phyloP scores from a whole-genome alignment of 495 filamentous ascomycete species.

The Bathelium albidoporum region DNA sequence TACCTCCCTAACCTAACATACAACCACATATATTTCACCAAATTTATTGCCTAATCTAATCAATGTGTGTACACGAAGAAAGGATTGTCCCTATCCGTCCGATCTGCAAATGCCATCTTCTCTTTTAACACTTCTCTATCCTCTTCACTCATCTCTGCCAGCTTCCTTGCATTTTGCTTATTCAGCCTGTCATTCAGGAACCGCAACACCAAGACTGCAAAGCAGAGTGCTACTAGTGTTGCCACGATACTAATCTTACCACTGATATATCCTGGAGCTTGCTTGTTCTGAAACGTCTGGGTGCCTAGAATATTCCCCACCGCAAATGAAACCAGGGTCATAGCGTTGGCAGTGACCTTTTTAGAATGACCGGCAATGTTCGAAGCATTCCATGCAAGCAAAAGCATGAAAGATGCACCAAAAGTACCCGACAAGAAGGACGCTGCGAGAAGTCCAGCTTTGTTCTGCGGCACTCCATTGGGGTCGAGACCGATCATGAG shows the following conservation, averaged over 20 bases:
- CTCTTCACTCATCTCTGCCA: conserved; percentile 23
- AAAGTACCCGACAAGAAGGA: conserved; percentile 27
- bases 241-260: conserved; percentile 31
- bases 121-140: conserved; percentile 23
- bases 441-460: conserved; percentile 29
- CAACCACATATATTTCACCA: too few relatives aligned
- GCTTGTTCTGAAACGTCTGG: conserved; percentile 15
- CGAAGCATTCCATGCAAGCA: conserved; percentile 22
- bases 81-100: conserved; percentile 29
- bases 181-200: conserved; percentile 28
- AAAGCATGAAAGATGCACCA: conserved; percentile 26
- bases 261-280: conserved; percentile 24
- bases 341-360: conserved; percentile 16
- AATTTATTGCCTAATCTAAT: too few relatives aligned
- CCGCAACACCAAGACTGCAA: conserved; percentile 25
- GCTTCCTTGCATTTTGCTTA: conserved; percentile 19
- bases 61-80: conserved; percentile 31
- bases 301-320: conserved; percentile 28
- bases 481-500: conserved; percentile 33
- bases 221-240: conserved; percentile 22
- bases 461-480: conserved; percentile 26
- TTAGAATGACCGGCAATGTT: conserved; percentile 17
- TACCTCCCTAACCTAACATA: too few relatives aligned
- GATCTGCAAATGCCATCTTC: conserved; percentile 31
- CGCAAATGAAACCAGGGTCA: conserved; percentile 18